Conservation (phyloP, 1,284 basidiomycete genomes). For the Fomitiporia mediterranea region DNA sequence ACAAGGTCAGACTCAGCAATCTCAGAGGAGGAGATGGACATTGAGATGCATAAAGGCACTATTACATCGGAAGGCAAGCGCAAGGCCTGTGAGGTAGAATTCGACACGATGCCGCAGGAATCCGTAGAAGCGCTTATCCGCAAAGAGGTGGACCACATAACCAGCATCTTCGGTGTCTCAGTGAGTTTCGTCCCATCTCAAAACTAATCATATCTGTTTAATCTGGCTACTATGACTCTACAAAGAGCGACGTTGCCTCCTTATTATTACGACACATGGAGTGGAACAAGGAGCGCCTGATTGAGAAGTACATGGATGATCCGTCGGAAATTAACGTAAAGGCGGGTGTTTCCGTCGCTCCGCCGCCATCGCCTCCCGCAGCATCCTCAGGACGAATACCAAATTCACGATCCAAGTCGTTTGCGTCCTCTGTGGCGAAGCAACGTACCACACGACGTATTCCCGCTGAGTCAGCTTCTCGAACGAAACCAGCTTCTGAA, state of each 20-base stretch:
- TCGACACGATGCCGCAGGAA: slow-evolving; percentile 66
- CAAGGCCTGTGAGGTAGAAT: slow-evolving; percentile 76
- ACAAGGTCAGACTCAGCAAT: slow-evolving; percentile 13
- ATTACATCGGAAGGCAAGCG: slow-evolving; percentile 55
- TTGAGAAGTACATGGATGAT: slow-evolving; percentile 93
- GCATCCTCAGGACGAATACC: slow-evolving; percentile 25
- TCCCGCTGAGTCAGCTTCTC: slow-evolving; percentile 33
- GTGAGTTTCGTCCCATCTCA: slow-evolving; percentile 43
- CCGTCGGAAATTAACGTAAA: slow-evolving; percentile 63
- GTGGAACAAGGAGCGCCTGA: slow-evolving; percentile 97
- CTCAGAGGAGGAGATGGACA: slow-evolving; percentile 26
- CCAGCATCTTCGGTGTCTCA: slow-evolving; percentile 80
- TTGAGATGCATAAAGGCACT: slow-evolving; percentile 50
- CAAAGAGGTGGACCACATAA: slow-evolving; percentile 77
- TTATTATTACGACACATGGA: slow-evolving; percentile 81
- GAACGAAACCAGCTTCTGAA: slow-evolving; percentile 27
- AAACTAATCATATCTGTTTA: background rate
- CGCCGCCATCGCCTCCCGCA: slow-evolving; percentile 33
- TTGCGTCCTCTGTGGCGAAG: slow-evolving; percentile 27
- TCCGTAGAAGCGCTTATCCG: slow-evolving; percentile 76
- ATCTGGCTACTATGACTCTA: slow-evolving; percentile 21
- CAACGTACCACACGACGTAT: slow-evolving; percentile 42
- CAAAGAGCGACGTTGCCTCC: slow-evolving; percentile 52
- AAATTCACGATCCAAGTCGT: slow-evolving; percentile 8
- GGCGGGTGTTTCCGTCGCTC: slow-evolving; percentile 53